phyloP scores from a whole-genome alignment of 2,329 filamentous ascomycete species.

The Thermochaetoides dissita region DNA sequence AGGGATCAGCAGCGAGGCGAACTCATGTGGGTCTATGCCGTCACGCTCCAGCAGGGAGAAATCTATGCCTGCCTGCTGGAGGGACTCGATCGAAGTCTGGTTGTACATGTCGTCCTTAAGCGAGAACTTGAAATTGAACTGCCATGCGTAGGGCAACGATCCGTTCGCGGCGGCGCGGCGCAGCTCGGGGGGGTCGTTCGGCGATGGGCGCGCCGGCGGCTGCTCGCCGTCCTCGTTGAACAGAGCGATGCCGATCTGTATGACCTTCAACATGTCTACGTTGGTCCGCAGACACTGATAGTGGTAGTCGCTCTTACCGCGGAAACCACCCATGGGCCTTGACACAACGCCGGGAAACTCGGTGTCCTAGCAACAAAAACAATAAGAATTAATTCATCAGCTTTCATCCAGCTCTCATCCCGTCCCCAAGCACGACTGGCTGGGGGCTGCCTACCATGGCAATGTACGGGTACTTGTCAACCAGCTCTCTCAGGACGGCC shows the following conservation, averaged over 20 bases:
- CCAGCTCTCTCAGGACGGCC: conserved; percentile 63
- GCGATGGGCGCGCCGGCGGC: conserved; percentile 53
- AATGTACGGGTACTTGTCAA: conserved; percentile 88
- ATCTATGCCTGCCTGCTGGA: conserved; percentile 85
- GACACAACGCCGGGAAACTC: conserved; percentile 98
- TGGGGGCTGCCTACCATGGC: conserved; percentile 62
- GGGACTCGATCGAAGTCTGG: conserved; percentile 80
- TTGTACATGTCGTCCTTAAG: conserved; percentile 96
- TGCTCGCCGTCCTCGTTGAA: conserved; percentile 85
- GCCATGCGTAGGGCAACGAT: conserved; percentile 80
- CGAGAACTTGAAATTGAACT: conserved; percentile 97
- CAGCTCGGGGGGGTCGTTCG: conserved; percentile 28
- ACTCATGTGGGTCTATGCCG: conserved; percentile 80
- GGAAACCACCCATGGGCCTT: conserved; percentile 85
- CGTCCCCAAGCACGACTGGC: background rate
- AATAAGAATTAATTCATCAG: background rate
- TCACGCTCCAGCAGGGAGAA: conserved; percentile 72
- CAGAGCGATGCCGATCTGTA: conserved; percentile 87
- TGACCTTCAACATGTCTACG: conserved; percentile 93
- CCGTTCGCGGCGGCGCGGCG: conserved; percentile 27
- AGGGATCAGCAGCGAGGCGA: conserved; percentile 78
- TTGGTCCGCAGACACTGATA: conserved; percentile 97
- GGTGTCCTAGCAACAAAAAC: conserved; percentile 52
- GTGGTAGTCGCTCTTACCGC: conserved; percentile 92
- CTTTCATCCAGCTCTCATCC: background rate